Evolutionary conservation across 2,329 filamentous ascomycete species (phyloP), one percentile per base, ranked within the genome.

Genomic region (Sclerotinia minor): DNA sequence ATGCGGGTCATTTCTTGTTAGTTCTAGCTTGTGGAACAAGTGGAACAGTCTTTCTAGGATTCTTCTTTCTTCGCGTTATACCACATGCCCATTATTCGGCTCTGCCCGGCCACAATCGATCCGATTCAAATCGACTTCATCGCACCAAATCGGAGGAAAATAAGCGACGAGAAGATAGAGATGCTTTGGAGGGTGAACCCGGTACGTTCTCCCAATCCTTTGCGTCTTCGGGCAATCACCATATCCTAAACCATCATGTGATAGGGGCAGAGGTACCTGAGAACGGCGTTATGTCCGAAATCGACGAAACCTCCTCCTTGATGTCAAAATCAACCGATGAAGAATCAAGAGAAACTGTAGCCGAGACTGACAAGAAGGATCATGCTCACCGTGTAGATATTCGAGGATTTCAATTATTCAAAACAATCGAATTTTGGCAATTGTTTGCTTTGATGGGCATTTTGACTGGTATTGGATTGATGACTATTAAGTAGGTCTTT

Each of bases 401-500:
- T 76, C 92, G 94, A 77, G 95, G 95, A 71, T 82, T 92, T 76
- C 84, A 85, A 21, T 83, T 99, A 76, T 80, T 97, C 44, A 82
- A 82, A 65, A 87, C 85, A 69, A 75, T 88, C 59, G 90, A 96
- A 72, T 99, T 98, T 79, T 98, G 94, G 93, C 91, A 96, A 75
- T 81, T 96, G 38, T 98, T 96, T 78, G 79, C 85, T 68, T 88
- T 97, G 72, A 92, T 99, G 85, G 93, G 89, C 50, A 85, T 97
- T n/a, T 82, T 98, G 70, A 92, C 93, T 6, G 95, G 95, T 64
- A 91, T 97, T 74, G 95, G 95, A 15, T 81, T 99, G 72, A 99
- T 99, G 95, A 98, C 94, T 0, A 99, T 99, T 80, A 99, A 99
- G 93, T 96, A 83, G 79, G 90, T 82, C 38, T 45, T 29, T n/a